Base-by-base conservation (phyloP, 768 basidiomycete species). In the Boletales sp. region DNA sequence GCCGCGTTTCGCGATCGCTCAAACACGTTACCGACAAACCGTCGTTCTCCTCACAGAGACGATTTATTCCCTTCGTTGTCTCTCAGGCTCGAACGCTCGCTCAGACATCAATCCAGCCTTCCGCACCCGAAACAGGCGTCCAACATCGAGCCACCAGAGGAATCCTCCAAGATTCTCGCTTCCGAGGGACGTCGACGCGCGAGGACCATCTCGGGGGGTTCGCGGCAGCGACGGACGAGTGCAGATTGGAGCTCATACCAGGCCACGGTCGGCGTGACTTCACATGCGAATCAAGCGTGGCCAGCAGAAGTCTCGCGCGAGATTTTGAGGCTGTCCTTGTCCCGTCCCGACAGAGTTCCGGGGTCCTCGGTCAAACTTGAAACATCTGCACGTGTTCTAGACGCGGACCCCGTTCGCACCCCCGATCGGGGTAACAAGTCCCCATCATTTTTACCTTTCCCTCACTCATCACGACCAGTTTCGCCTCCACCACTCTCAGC, bases 221-320 rank as follows among this genome's bases (percentile, higher is more conserved):
- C 64, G 45, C 65, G 63, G 30, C 61, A 50, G 14, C 70, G 82
- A 58, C 73, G 81, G 40, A 67, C 69, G 40, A 84, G 82, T 56
- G 81, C 83, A 25, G 81, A 83, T 44, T 82, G 78, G 69, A 80
- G 72, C 42, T 72, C 80, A 15, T 61, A 72, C 46, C 76, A 78
- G 57, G 82, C 78, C 33, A 66, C 59, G 10, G 70, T 60, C 13
- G 64, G 67, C 4, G 66, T 69, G 33, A 60, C 52, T 41, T 51
- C 63, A 2, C 47, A 43, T 15, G 53, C 53, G 37, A 71, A 71
- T 33, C 72, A 68, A 28, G 73, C 72, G 48, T 84, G 83, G 83
- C 79, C 81, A 48, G 79, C 79, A 5, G 73, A 77, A 48, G 78
- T 83, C 17, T 79, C 82, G 38, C 75, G 74, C 51, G 77, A 81